Percentiles rank a stretch among this genome's conserved stretches.
phyloP scores from a whole-genome alignment of 257 asterid species.

The Penstemon newberryi region DNA sequence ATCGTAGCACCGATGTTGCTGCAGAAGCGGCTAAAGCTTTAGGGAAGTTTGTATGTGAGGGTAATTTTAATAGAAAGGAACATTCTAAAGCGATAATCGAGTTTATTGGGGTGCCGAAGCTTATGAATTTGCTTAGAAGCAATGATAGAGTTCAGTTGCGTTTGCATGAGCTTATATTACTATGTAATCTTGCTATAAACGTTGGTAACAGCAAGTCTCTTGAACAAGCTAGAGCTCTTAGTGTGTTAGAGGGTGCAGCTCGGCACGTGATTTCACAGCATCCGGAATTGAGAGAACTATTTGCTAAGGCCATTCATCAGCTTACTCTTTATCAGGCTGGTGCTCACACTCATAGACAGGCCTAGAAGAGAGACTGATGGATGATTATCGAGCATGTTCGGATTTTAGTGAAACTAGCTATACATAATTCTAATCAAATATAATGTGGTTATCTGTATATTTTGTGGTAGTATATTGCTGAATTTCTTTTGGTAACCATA shows the following conservation, averaged over 20 bases:
- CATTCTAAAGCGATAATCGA: slow-evolving; percentile 52
- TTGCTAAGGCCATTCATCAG: slow-evolving; percentile 58
- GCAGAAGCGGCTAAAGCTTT: slow-evolving; percentile 50
- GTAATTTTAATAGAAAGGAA: slow-evolving; percentile 48
- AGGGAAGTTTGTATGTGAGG: slow-evolving; percentile 47
- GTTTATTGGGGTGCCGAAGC: slow-evolving; percentile 51
- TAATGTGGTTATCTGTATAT: too few relatives aligned
- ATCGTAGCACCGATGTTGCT: slow-evolving; percentile 31
- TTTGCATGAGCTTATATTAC: slow-evolving; percentile 45
- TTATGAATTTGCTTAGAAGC: slow-evolving; percentile 41
- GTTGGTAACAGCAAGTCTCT: slow-evolving; percentile 54
- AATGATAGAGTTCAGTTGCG: slow-evolving; percentile 28
- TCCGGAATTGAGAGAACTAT: slow-evolving; percentile 51
- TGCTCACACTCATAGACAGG: slow-evolving; percentile 29
- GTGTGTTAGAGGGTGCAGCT: slow-evolving; percentile 49
- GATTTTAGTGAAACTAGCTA: too few relatives aligned
- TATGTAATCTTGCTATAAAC: slow-evolving; percentile 53
- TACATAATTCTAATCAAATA: too few relatives aligned
- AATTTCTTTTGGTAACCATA: too few relatives aligned
- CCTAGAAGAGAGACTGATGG: background rate
- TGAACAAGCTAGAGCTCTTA: slow-evolving; percentile 46
- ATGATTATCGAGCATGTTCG: too few relatives aligned
- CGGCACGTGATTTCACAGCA: slow-evolving; percentile 33
- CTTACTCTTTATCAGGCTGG: slow-evolving; percentile 60
- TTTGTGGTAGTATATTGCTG: too few relatives aligned